Percentiles rank a stretch among this genome's conserved stretches.
Evolutionary conservation across 2,329 filamentous ascomycete species (phyloP).

Genomic region (Cladosporium sp.): DNA sequence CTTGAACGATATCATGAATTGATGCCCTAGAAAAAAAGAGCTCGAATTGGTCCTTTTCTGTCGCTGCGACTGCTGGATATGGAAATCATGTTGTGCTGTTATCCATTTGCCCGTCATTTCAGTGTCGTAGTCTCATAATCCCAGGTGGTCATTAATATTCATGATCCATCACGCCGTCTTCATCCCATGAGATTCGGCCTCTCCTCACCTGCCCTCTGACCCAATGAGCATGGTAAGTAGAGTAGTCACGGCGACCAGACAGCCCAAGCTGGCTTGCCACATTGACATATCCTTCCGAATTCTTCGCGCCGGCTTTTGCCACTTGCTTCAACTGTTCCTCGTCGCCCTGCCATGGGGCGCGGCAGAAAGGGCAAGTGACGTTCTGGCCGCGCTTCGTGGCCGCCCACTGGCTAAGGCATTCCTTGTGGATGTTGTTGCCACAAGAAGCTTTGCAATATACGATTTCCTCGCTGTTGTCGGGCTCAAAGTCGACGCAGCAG

Average conservation of each 20-base stretch:
- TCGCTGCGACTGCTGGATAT: too few species aligned
- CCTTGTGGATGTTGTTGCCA: conserved; percentile 56
- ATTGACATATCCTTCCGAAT: conserved; percentile 29
- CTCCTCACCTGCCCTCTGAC: conserved; percentile 15
- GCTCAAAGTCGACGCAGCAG: conserved; percentile 38
- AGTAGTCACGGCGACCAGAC: conserved; percentile 25
- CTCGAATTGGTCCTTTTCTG: too few species aligned
- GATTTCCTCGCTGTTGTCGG: conserved; percentile 34
- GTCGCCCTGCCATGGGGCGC: conserved; percentile 24
- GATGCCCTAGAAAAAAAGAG: too few species aligned
- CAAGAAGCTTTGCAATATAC: conserved; percentile 57
- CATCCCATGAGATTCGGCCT: conserved; percentile 8
- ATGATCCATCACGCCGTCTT: conserved; percentile 9
- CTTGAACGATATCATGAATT: too few species aligned
- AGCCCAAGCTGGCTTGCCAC: conserved; percentile 27
- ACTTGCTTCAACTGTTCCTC: conserved; percentile 19
- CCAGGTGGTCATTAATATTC: background rate
- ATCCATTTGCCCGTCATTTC: background rate
- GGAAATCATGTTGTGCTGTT: background rate
- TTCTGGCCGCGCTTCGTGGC: conserved; percentile 20
- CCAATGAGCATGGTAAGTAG: conserved; percentile 26
- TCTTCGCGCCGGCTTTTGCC: conserved; percentile 18
- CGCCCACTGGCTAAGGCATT: conserved; percentile 51
- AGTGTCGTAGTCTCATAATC: background rate
- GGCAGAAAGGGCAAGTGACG: conserved; percentile 29